Percentiles rank a stretch among this genome's conserved stretches.
Conservation (phyloP, 2,329 filamentous ascomycete species). For the Ambrosiella cleistominuta region DNA sequence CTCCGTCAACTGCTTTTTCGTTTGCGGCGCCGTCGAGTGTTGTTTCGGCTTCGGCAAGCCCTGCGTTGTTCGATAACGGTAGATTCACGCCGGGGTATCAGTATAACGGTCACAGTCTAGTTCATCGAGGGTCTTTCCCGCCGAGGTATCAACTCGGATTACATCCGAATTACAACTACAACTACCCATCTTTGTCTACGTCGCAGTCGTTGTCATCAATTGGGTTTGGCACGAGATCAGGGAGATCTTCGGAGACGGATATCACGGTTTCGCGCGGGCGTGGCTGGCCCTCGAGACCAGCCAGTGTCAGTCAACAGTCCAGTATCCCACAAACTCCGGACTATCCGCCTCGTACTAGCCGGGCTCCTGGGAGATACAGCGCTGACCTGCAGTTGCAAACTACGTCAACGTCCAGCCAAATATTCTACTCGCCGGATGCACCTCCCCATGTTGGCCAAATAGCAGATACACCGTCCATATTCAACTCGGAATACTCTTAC, state of each 20-base stretch:
- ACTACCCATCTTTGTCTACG: background rate
- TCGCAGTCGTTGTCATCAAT: constrained; percentile 5
- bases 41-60: background rate
- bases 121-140: background rate
- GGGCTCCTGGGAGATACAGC: background rate
- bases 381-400: background rate
- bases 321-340: background rate
- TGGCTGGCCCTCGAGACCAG: background rate
- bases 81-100: background rate
- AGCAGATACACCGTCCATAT: background rate
- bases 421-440: background rate
- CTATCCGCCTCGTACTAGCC: background rate
- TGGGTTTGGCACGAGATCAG: background rate
- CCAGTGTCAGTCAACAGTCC: constrained; percentile 1
- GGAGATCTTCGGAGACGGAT: too few species aligned
- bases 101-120: background rate
- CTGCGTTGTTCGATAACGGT: background rate
- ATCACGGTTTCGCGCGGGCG: background rate
- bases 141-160: background rate
- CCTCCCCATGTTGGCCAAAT: background rate
- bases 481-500: constrained; percentile 1
- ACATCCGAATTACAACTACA: too few species aligned
- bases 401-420: background rate
- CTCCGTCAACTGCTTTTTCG: background rate
- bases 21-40: background rate